phyloP scores from a whole-genome alignment of 768 basidiomycete genomes.

The Inosperma sp. region DNA sequence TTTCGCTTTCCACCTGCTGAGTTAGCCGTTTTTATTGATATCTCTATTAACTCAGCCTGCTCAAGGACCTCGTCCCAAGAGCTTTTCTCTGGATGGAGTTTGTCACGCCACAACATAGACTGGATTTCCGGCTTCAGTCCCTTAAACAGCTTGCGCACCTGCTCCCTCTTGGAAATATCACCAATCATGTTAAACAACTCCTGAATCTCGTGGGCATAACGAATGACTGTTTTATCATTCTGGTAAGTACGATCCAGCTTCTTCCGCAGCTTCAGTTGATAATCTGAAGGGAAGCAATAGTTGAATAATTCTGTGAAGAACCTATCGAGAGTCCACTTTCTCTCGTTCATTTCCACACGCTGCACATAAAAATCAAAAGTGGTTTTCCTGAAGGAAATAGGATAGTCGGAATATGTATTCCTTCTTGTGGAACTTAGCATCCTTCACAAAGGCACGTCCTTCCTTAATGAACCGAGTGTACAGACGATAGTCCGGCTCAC shows the following conservation, averaged over 20 bases:
- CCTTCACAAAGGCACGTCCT: no score
- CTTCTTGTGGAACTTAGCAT: no score
- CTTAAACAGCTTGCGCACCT: conserved; percentile 33
- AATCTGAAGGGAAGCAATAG: conserved; percentile 30
- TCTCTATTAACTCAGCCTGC: conserved; percentile 30
- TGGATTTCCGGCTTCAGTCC: conserved; percentile 26
- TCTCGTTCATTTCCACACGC: no score
- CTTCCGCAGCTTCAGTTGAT: conserved; percentile 20
- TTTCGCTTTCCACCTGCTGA: not conserved
- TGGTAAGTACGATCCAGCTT: conserved; percentile 25
- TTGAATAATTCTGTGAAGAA: no score
- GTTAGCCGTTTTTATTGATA: conserved; percentile 12
- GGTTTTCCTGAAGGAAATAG: no score
- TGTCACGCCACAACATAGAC: conserved; percentile 25
- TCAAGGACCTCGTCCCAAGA: conserved; percentile 23
- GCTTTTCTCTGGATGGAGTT: conserved; percentile 24
- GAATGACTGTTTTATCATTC: conserved; percentile 22
- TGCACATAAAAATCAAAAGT: no score
- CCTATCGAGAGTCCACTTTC: no score
- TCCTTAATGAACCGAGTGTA: no score
- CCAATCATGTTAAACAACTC: conserved; percentile 34
- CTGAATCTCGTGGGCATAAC: conserved; percentile 33
- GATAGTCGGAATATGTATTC: no score
- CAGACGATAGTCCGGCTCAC: no score
- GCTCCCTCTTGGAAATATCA: conserved; percentile 20